A percentile compares a stretch with the other conserved stretches of the same genome.
Evolutionary conservation across 164 flowering plant species (phyloP).

Genomic region (Vitis riparia): DNA sequence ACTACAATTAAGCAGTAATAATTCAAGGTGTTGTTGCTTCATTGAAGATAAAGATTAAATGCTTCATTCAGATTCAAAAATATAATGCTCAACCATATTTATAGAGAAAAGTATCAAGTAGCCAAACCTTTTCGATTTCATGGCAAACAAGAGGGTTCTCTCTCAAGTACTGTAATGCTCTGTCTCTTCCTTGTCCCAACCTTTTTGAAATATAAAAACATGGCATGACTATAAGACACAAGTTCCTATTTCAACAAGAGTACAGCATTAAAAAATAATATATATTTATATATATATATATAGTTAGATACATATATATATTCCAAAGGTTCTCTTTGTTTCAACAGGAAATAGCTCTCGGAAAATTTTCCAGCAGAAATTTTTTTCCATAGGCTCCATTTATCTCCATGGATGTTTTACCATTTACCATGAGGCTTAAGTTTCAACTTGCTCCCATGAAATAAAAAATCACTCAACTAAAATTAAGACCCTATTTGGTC

Average conservation of each 20-base stretch:
- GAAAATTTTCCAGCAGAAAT: not conserved
- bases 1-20: too few species aligned
- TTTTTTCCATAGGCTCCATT: too few species aligned
- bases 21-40: too few species aligned
- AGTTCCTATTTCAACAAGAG: not conserved
- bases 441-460: too few species aligned
- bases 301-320: too few species aligned
- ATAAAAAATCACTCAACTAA: too few species aligned
- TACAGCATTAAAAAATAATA: too few species aligned
- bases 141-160: constrained; percentile 64
- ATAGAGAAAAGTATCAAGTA: not conserved
- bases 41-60: too few species aligned
- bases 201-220: constrained; percentile 32
- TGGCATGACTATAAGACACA: not conserved
- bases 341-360: not conserved
- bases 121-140: constrained; percentile 82
- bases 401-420: too few species aligned
- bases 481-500: too few species aligned
- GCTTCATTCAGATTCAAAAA: not conserved
- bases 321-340: not conserved
- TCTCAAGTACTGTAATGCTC: constrained; percentile 72
- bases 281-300: too few species aligned
- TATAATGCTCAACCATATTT: not conserved
- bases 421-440: too few species aligned
- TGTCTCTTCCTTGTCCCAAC: constrained; percentile 94